Percentiles rank a stretch among this genome's conserved stretches.
Evolutionary conservation across 176 grass and related monocot species (phyloP).

Genomic region (Hordeum marinum): DNA sequence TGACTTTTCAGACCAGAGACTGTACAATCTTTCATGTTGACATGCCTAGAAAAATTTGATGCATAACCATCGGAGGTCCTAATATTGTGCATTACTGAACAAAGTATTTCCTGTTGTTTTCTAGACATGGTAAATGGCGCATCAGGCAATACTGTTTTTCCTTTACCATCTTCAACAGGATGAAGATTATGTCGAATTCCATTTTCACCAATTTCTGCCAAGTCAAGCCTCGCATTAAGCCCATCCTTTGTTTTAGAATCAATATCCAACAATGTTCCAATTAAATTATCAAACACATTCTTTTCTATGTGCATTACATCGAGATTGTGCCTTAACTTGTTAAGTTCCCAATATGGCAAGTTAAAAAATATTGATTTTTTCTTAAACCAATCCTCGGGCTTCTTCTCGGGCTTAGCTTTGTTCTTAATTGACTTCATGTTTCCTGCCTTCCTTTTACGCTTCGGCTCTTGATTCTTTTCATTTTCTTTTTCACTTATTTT

Average conservation of each 20-base stretch:
- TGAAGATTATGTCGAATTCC: neutral
- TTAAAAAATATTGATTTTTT: too few species aligned
- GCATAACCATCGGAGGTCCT: neutral
- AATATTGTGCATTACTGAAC: neutral
- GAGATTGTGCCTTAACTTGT: too few species aligned
- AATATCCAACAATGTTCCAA: neutral
- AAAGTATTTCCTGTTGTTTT: neutral
- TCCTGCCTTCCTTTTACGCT: neutral
- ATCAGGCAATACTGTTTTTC: neutral
- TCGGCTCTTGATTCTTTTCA: neutral
- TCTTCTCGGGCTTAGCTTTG: neutral
- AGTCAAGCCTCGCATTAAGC: neutral
- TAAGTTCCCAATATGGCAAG: too few species aligned
- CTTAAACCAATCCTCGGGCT: neutral
- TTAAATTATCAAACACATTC: neutral
- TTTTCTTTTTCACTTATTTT: neutral
- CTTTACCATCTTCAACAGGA: neutral
- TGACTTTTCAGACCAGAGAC: slow-evolving; percentile 20
- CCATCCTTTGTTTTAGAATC: neutral
- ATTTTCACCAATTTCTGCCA: neutral
- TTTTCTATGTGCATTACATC: too few species aligned
- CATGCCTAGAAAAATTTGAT: neutral
- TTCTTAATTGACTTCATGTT: neutral
- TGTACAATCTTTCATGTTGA: slow-evolving; percentile 11
- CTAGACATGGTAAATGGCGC: slow-evolving; percentile 8